Base-by-base conservation (phyloP, 257 asterid genomes). In the Echites panduratus region DNA sequence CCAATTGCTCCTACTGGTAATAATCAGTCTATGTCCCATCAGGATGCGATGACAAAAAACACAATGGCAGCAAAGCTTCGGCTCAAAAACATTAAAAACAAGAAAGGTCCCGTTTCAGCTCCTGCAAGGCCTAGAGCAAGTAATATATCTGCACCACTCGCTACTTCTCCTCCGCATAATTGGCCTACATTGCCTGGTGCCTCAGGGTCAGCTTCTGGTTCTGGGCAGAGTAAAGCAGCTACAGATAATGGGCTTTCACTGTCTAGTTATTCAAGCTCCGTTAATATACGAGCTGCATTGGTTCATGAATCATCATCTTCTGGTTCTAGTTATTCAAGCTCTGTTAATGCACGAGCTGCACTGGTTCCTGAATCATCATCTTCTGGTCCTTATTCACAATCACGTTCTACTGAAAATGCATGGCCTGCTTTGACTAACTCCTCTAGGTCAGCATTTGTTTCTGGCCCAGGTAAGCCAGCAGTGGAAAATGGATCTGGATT, bases 11-110 rank as follows among this genome's bases (percentile, higher is more conserved):
- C 95, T 32, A 32, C 38, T 66, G 84, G 77, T 74, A 81, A 76
- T 78, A 89, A 76, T 85, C 97, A 85, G 77, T 87, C 77, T 45
- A 85, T 58, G 53, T 70, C 90, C 47, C 76, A 79, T 45, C 74
- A 84, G 53, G 93, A 85, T 78, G 79, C 59, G 73, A 61, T 73
- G 62, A 74, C 76, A 1, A 83, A 72, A 78, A 89, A 82, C 66
- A 79, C 89, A 48, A 90, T 95, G 96, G 98, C 96, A 20, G 82
- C 89, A 41, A 96, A 59, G 71, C 82, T 92, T 26, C 97, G 90
- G 65, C 82, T 75, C 22, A 79, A 80, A 84, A 79, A 82, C 78
- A 80, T 79, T 50, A 79, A 73, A 58, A 83, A 80, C 74, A 79
- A 9, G 49, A 86, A 77, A n/a, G 77, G 73, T 79, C 72, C 87